A percentile compares a stretch with the other conserved stretches of the same genome.
Conservation (phyloP, 2,329 filamentous ascomycete species). For the Kalaharituber pfeilii region DNA sequence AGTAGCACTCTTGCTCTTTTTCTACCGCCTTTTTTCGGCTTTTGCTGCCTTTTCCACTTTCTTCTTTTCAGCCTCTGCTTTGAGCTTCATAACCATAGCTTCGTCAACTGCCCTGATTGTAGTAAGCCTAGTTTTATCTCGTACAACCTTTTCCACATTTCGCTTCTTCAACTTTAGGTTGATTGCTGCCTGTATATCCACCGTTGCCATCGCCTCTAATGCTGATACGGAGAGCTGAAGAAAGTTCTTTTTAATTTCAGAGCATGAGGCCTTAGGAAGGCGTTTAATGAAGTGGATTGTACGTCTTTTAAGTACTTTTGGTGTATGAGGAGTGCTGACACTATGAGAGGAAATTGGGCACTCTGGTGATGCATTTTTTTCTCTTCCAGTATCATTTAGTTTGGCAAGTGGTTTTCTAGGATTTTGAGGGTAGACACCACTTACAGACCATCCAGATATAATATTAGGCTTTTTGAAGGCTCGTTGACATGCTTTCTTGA, state of each 20-base stretch:
- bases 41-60: background rate
- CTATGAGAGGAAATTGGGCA: background rate
- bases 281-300: background rate
- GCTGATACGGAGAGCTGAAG: background rate
- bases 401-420: background rate
- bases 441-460: background rate
- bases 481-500: background rate
- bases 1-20: background rate
- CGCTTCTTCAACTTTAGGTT: background rate
- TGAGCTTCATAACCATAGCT: background rate
- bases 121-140: background rate
- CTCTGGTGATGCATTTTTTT: background rate
- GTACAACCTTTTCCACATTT: background rate
- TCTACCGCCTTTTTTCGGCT: background rate
- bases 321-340: background rate
- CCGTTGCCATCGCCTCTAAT: background rate
- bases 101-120: background rate
- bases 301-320: background rate
- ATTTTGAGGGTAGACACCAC: background rate
- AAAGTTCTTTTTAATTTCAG: background rate
- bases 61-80: background rate
- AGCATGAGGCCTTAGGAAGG: background rate
- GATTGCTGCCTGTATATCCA: background rate
- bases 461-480: background rate
- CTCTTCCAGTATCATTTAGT: background rate